These are phyloP conservation scores for Colletotrichum sansevieriae DNA, from an alignment of 2,329 filamentous ascomycete genomes.

Conservation along the genomic window DNA sequence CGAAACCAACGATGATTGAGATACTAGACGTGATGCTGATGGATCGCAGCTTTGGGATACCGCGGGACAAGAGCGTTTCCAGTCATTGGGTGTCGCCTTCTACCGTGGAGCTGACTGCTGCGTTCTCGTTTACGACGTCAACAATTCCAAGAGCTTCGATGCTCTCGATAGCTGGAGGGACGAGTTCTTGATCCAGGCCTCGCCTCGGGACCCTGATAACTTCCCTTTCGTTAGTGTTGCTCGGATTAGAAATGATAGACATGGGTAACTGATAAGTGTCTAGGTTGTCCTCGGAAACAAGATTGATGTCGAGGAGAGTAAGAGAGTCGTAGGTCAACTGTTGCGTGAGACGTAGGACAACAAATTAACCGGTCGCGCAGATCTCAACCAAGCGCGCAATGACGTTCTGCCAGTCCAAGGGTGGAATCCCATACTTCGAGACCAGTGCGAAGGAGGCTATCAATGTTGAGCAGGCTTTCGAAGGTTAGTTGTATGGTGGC, in stretches of 20 bases:
- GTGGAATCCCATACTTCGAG: slow-evolving; percentile 98
- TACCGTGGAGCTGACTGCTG: slow-evolving; percentile 98
- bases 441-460: slow-evolving; percentile 98
- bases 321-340: slow-evolving; percentile 78
- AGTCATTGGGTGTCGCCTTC: slow-evolving; percentile 96
- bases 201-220: slow-evolving; percentile 94
- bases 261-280: slow-evolving; percentile 42
- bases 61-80: slow-evolving; percentile 96
- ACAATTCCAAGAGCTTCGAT: slow-evolving; percentile 99
- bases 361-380: slow-evolving; percentile 54
- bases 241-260: not conserved
- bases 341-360: not conserved
- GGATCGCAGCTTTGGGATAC: slow-evolving; percentile 89
- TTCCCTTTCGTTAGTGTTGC: slow-evolving; percentile 89
- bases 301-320: slow-evolving; percentile 98
- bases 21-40: slow-evolving; percentile 19
- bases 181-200: slow-evolving; percentile 97
- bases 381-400: slow-evolving; percentile 96
- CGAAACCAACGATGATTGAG: slow-evolving; percentile 26
- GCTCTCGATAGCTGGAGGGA: slow-evolving; percentile 98
- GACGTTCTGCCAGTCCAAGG: slow-evolving; percentile 98
- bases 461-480: slow-evolving; percentile 89
- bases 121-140: slow-evolving; percentile 97
- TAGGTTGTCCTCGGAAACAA: slow-evolving; percentile 98
- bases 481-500: slow-evolving; percentile 61